A percentile compares a stretch with the other conserved stretches of the same genome.
phyloP scores from a whole-genome alignment of 116 monocot species.

The Posidonia oceanica region DNA sequence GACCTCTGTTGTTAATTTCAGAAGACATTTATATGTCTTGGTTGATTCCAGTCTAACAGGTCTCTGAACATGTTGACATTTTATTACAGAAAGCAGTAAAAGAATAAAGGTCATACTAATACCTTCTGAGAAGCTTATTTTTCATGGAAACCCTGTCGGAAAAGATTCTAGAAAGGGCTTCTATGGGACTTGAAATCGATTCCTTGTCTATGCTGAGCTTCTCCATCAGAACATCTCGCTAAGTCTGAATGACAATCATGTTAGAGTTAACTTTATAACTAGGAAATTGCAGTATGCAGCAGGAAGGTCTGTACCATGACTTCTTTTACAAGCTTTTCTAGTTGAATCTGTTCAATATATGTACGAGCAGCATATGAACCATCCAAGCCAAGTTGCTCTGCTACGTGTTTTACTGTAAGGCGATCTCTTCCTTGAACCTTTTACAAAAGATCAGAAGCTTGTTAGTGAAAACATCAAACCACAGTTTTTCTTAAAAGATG shows the following conservation, averaged over 20 bases:
- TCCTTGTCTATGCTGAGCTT: constrained; percentile 95
- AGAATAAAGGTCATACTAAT: neutral
- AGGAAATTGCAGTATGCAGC: neutral
- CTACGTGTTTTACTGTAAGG: constrained; percentile 43
- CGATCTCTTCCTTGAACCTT: constrained; percentile 99
- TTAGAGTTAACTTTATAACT: neutral
- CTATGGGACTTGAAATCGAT: constrained; percentile 59
- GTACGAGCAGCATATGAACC: constrained; percentile 90
- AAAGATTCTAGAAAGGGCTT: too few species aligned
- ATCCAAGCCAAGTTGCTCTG: constrained; percentile 76
- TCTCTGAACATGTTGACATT: neutral
- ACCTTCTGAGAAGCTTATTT: constrained; percentile 65
- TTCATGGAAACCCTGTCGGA: too few species aligned
- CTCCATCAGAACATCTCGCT: constrained; percentile 92
- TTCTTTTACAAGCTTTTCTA: constrained; percentile 96
- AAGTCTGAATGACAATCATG: constrained; percentile 29
- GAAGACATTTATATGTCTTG: too few species aligned
- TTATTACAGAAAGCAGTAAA: neutral
- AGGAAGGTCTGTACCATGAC: constrained; percentile 52
- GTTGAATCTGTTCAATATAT: constrained; percentile 97
- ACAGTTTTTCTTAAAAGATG: too few species aligned
- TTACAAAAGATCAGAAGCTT: neutral
- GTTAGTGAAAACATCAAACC: neutral
- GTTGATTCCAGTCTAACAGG: neutral
- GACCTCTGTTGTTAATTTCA: too few species aligned